phyloP scores from a whole-genome alignment of 768 basidiomycete genomes.

The Rhodotorula graminis region DNA sequence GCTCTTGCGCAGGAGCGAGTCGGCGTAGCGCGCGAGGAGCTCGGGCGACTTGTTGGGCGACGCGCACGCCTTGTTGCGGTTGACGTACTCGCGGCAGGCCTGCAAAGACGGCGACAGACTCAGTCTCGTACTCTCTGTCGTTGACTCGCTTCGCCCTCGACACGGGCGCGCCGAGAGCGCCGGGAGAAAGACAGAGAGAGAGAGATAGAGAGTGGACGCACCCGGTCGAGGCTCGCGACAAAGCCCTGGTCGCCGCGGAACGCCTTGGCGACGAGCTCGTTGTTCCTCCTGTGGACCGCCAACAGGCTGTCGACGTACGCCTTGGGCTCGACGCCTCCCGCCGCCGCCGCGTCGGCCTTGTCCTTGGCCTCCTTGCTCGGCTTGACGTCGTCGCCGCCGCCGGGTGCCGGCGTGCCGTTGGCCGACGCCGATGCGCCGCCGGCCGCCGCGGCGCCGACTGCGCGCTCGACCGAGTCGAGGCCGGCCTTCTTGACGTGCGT shows the following conservation, averaged over 20 bases:
- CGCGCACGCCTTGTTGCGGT: slow-evolving; percentile 81
- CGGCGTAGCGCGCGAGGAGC: slow-evolving; percentile 83
- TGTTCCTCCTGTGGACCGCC: slow-evolving; percentile 86
- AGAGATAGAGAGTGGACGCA: slow-evolving; percentile 34
- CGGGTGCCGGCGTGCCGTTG: not conserved
- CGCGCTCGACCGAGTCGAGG: slow-evolving; percentile 69
- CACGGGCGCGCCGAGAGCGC: too few relatives aligned
- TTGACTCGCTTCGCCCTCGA: too few relatives aligned
- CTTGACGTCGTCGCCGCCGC: not conserved
- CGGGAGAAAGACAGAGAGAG: not conserved
- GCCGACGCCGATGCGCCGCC: not conserved
- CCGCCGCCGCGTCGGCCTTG: not conserved
- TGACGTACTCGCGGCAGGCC: slow-evolving; percentile 93
- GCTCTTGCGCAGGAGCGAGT: slow-evolving; percentile 81
- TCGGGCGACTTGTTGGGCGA: slow-evolving; percentile 81
- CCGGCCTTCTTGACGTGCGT: slow-evolving; percentile 92
- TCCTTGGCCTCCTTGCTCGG: not conserved
- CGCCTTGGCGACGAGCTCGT: slow-evolving; percentile 76
- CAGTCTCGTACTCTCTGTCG: too few relatives aligned
- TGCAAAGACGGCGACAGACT: slow-evolving; percentile 46
- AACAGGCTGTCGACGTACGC: slow-evolving; percentile 88
- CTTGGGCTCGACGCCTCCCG: slow-evolving; percentile 62
- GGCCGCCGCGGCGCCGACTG: slow-evolving; percentile 55
- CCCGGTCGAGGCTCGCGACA: slow-evolving; percentile 75
- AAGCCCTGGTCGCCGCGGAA: slow-evolving; percentile 92